Evolutionary conservation across 306 rosid genomes (phyloP).

Genomic region (Rosa rugosa): DNA sequence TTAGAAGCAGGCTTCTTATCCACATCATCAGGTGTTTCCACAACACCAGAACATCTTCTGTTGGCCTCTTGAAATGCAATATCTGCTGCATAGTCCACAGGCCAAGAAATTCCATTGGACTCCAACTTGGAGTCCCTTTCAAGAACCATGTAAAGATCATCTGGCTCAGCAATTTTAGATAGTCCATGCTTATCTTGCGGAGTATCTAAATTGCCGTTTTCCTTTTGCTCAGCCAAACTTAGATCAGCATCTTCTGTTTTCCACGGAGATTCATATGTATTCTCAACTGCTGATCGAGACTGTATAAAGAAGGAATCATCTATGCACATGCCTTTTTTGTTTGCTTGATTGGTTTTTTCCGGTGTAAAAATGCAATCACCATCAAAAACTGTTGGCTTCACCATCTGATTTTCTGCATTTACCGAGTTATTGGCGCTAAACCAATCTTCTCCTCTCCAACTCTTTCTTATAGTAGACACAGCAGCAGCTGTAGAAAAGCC

Average conservation of each 20-base stretch:
- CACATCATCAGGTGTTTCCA: constrained; percentile 32
- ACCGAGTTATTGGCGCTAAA: constrained; percentile 42
- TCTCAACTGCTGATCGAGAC: constrained; percentile 36
- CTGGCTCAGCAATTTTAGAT: constrained; percentile 40
- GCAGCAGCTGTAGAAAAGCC: constrained; percentile 42
- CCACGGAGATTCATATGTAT: constrained; percentile 42
- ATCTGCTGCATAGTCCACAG: constrained; percentile 50
- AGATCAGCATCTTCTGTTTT: constrained; percentile 50
- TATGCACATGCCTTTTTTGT: constrained; percentile 22
- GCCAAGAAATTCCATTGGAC: constrained; percentile 34
- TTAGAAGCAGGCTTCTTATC: constrained; percentile 34
- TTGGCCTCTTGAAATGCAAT: constrained; percentile 42
- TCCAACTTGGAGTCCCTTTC: constrained; percentile 36
- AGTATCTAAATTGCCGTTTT: constrained; percentile 24
- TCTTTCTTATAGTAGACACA: constrained; percentile 39
- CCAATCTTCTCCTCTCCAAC: constrained; percentile 49
- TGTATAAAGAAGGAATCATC: constrained; percentile 74
- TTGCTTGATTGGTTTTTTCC: constrained; percentile 29
- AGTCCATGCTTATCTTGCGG: constrained; percentile 32
- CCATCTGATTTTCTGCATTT: constrained; percentile 29
- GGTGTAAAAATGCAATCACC: constrained; percentile 34
- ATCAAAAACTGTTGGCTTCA: constrained; percentile 31
- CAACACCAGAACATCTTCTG: constrained; percentile 36
- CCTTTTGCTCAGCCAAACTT: constrained; percentile 32
- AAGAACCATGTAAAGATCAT: constrained; percentile 47